phyloP scores from a whole-genome alignment of 2,329 filamentous ascomycete species.

The Arthroderma sp. region DNA sequence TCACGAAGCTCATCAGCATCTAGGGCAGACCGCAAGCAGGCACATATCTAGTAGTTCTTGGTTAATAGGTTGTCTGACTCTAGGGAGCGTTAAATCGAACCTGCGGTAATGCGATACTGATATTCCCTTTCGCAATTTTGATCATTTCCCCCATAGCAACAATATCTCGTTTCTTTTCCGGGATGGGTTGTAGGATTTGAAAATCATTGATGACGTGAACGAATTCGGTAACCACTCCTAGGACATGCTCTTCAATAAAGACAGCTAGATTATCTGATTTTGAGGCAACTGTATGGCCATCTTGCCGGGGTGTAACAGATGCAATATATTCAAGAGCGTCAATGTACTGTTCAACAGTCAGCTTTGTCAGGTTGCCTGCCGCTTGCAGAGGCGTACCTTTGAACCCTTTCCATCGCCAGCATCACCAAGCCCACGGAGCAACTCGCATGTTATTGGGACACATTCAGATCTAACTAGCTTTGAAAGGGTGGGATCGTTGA shows the following conservation, averaged over 20 bases:
- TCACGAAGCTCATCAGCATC: conserved; percentile 62
- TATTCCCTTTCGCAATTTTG: conserved; percentile 56
- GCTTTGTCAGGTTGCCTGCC: neutral
- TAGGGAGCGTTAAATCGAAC: conserved; percentile 36
- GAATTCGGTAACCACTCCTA: conserved; percentile 76
- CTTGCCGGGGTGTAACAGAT: conserved; percentile 40
- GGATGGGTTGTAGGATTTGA: conserved; percentile 43
- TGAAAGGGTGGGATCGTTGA: conserved; percentile 53
- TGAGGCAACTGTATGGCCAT: conserved; percentile 36
- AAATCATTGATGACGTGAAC: conserved; percentile 66
- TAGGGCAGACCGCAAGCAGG: conserved; percentile 79
- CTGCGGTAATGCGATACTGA: conserved; percentile 73
- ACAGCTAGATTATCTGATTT: conserved; percentile 50
- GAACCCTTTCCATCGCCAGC: conserved; percentile 41
- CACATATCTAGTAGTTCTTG: conserved; percentile 54
- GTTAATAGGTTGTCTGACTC: conserved; percentile 10
- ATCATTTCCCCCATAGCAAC: conserved; percentile 83
- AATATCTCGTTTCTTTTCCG: conserved; percentile 66
- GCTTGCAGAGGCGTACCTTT: conserved; percentile 39
- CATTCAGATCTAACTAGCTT: conserved; percentile 64
- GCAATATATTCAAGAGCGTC: conserved; percentile 42
- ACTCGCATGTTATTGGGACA: conserved; percentile 62
- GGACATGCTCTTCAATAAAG: conserved; percentile 71
- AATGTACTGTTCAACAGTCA: conserved; percentile 31
- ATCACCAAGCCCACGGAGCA: conserved; percentile 69